Conservation (phyloP, 2,329 filamentous ascomycete genomes). For the Boeremia lycopersici region DNA sequence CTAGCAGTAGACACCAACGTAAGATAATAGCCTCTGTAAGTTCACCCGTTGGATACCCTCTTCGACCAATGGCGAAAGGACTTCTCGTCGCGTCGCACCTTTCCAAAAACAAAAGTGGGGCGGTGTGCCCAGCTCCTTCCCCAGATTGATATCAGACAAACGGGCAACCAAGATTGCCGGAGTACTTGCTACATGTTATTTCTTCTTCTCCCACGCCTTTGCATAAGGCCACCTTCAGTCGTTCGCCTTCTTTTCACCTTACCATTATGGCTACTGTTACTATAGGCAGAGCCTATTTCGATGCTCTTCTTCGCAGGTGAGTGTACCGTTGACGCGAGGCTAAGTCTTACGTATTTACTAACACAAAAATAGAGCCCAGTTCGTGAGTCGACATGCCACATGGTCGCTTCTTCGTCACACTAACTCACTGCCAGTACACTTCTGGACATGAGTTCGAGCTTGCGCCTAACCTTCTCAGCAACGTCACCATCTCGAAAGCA, state of each 20-base stretch:
- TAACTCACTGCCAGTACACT: constrained; percentile 45
- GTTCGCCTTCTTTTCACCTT: constrained; percentile 16
- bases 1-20: no score
- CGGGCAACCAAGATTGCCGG: neutral
- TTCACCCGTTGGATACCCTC: neutral
- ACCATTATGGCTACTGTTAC: constrained; percentile 57
- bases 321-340: constrained; percentile 24
- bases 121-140: constrained; percentile 21
- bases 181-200: constrained; percentile 2
- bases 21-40: no score
- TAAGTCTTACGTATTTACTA: constrained; percentile 22
- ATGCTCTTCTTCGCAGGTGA: constrained; percentile 67
- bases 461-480: constrained; percentile 43
- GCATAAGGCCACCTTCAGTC: neutral
- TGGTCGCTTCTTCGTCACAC: neutral
- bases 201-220: neutral
- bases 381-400: constrained; percentile 49
- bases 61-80: neutral
- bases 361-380: constrained; percentile 52
- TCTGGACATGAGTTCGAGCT: constrained; percentile 46
- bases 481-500: constrained; percentile 62
- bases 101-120: constrained; percentile 5
- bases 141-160: constrained; percentile 15
- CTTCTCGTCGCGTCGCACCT: constrained; percentile 3
- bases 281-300: constrained; percentile 65